These are phyloP conservation scores for Oropetium thomaeum DNA, from an alignment of 176 grass and related monocot genomes.

Conservation along the genomic window DNA sequence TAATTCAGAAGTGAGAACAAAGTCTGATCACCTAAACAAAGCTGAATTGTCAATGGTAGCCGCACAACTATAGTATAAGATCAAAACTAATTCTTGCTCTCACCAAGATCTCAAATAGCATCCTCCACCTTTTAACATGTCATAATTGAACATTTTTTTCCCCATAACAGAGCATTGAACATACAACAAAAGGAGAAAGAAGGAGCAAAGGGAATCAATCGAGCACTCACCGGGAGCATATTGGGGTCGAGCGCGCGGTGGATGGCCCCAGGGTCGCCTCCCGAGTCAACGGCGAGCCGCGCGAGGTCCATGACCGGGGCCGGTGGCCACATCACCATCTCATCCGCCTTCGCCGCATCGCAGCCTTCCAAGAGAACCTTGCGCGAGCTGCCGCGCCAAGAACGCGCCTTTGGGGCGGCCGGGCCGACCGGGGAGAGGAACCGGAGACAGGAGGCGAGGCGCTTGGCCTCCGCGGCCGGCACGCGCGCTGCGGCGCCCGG, in stretches of 20 bases:
- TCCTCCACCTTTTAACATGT: background rate
- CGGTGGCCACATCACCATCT: conserved; percentile 88
- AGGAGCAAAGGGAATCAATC: background rate
- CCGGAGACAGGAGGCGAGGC: conserved; percentile 53
- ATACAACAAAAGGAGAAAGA: background rate
- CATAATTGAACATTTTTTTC: no score
- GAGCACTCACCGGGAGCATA: conserved; percentile 53
- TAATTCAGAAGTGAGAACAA: background rate
- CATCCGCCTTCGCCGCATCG: conserved; percentile 25
- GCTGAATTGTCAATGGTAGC: background rate
- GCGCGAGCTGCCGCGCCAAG: conserved; percentile 15
- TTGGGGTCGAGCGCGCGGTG: conserved; percentile 72
- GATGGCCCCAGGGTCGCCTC: conserved; percentile 69
- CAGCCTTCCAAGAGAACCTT: conserved; percentile 31
- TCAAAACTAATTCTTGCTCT: background rate
- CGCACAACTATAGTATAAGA: background rate
- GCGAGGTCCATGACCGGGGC: conserved; percentile 81
- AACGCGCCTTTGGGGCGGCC: background rate
- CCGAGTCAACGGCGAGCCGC: conserved; percentile 61
- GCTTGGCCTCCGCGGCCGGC: conserved; percentile 38
- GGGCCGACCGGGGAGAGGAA: conserved; percentile 57
- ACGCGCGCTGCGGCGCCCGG: conserved; percentile 27
- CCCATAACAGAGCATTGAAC: no score
- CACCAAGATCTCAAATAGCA: background rate
- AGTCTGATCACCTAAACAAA: background rate